Base-by-base conservation (phyloP, 225 moss, liverwort and hornwort genomes). In the Physcomitrellopsis africana region DNA sequence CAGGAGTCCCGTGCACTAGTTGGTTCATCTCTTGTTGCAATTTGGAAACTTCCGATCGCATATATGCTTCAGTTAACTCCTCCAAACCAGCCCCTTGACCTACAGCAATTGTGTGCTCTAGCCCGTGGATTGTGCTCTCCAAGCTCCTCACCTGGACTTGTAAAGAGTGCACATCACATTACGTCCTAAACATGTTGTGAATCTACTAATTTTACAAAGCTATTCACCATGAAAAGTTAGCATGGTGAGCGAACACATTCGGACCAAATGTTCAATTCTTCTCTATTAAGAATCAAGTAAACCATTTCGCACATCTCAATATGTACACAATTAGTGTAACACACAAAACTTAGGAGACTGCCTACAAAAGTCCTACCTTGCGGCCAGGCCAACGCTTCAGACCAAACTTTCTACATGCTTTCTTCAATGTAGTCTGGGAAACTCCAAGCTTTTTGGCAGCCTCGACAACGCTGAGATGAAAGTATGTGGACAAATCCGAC, bases 311-410 rank as follows among this genome's bases (percentile, higher is more conserved):
- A 49, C 32, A 10, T n/a, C 26, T 51, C 23, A 58, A 20, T 37
- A 37, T 37, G 32, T 37, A 37, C 32, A 37, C 32, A 37, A 37
- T 37, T 7, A 37, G 32, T 4, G 32, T 37, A 37, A 2, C 3
- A 37, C 32, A 37, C 32, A 37, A 7, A 37, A 37, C 4, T 4
- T 37, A 8, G 10, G 43, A 9, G 16, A 27, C 16, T 37, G 64
- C 57, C 24, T 19, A 20, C 22, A 48, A 48, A 29, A 61, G 9
- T 18, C 8, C 46, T 81, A 96, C 96, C 92, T 96, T 96, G 5
- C 96, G 96, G 9, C 96, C 93, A 51, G 96, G 96, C 96, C 96
- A 96, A 2, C 96, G 88, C 69, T 93, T 93, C 1, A 96, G 90
- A 37, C 96, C 96, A 68, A 96, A 96, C 64, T 92, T 93, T 41